Conservation (phyloP, 2,329 filamentous ascomycete species). For the Fusarium chuoi region DNA sequence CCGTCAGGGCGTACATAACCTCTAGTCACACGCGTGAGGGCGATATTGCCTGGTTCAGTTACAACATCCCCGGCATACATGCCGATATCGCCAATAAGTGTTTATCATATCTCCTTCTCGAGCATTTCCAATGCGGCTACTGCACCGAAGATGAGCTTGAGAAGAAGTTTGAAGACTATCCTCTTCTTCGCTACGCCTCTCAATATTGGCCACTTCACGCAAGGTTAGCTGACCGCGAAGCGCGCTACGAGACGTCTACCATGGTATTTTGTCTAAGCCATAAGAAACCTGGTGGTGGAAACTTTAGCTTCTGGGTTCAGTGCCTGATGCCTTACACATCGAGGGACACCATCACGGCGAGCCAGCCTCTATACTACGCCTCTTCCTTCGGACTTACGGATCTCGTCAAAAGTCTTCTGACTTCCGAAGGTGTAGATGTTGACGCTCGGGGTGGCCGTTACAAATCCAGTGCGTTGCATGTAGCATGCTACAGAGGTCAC, state of each 20-base stretch:
- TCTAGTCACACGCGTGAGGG: neutral
- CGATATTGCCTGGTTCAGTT: neutral
- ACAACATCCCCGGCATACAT: neutral
- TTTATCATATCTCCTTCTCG: neutral
- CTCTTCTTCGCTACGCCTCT: neutral
- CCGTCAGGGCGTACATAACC: neutral
- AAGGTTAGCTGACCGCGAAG: neutral
- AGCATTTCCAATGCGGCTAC: neutral
- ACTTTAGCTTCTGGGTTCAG: neutral
- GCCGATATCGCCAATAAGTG: neutral
- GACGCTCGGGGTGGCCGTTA: neutral
- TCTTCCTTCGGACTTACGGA: neutral
- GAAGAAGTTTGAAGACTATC: neutral
- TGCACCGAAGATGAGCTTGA: neutral
- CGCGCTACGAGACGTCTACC: neutral
- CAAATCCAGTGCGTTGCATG: neutral
- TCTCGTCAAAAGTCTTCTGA: neutral
- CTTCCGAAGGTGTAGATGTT: neutral
- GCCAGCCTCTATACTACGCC: neutral
- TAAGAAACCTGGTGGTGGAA: neutral
- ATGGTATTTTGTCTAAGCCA: neutral
- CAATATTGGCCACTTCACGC: neutral
- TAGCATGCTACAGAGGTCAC: neutral
- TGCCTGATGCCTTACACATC: neutral
- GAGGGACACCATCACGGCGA: neutral